Evolutionary conservation across 2,329 filamentous ascomycete species (phyloP).

Genomic region (Xylariaceae sp.): DNA sequence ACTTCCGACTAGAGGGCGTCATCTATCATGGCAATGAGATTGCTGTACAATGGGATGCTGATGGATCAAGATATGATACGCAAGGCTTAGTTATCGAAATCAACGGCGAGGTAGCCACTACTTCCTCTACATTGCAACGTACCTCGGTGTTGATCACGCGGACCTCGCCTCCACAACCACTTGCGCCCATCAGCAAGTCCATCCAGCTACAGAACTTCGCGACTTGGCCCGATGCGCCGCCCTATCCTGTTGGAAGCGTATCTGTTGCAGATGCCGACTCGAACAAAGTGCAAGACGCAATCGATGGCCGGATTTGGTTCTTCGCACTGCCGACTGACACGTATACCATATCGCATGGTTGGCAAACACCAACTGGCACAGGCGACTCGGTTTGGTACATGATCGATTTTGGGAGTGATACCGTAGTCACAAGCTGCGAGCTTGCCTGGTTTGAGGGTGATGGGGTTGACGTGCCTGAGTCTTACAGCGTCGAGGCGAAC

Average conservation of each 20-base stretch:
- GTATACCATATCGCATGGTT: constrained; percentile 13
- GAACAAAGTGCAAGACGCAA: constrained; percentile 13
- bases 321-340: constrained; percentile 10
- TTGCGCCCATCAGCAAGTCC: constrained; percentile 5
- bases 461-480: neutral
- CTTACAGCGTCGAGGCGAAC: constrained; percentile 8
- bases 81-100: constrained; percentile 8
- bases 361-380: constrained; percentile 9
- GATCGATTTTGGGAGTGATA: constrained; percentile 10
- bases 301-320: constrained; percentile 16
- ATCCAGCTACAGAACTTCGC: constrained; percentile 10
- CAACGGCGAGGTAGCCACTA: neutral
- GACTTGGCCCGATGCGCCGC: neutral
- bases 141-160: constrained; percentile 2
- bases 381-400: constrained; percentile 13
- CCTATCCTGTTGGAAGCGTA: constrained; percentile 10
- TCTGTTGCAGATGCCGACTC: constrained; percentile 7
- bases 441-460: constrained; percentile 6
- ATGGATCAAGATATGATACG: constrained; percentile 8
- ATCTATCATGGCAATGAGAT: constrained; percentile 14
- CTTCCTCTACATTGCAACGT: neutral
- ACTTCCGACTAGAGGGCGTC: constrained; percentile 12
- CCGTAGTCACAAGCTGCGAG: constrained; percentile 4
- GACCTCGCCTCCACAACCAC: constrained; percentile 1
- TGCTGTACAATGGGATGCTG: constrained; percentile 10